A percentile compares a stretch with the other conserved stretches of the same genome.
phyloP scores from a whole-genome alignment of 495 filamentous ascomycete genomes.

The Penicillium subrubescens region DNA sequence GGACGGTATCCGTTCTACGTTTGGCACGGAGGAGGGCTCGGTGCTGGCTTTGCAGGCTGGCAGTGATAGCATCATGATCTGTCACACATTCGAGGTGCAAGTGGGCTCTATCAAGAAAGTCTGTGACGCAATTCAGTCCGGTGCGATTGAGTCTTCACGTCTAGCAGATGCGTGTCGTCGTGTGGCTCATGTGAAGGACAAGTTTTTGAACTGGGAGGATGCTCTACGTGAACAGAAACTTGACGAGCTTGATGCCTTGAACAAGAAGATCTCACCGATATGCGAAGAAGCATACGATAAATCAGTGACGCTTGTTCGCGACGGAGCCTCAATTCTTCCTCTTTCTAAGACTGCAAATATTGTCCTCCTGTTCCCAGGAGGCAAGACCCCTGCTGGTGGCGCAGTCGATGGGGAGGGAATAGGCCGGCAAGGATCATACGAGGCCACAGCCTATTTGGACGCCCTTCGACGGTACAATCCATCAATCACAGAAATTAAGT shows the following conservation, averaged over 20 bases:
- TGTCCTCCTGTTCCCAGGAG: slow-evolving; percentile 49
- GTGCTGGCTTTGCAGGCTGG: slow-evolving; percentile 50
- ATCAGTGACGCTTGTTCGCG: slow-evolving; percentile 48
- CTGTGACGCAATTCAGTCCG: slow-evolving; percentile 41
- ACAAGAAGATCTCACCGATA: slow-evolving; percentile 19
- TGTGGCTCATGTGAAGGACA: slow-evolving; percentile 40
- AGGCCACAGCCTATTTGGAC: slow-evolving; percentile 38
- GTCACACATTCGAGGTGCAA: slow-evolving; percentile 51
- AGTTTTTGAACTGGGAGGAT: slow-evolving; percentile 35
- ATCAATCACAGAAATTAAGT: slow-evolving; percentile 37
- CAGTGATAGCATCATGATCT: slow-evolving; percentile 54
- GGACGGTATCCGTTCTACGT: slow-evolving; percentile 50
- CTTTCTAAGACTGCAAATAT: slow-evolving; percentile 35
- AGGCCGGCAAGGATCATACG: slow-evolving; percentile 36
- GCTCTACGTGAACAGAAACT: slow-evolving; percentile 22
- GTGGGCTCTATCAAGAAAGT: slow-evolving; percentile 45
- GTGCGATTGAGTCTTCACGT: slow-evolving; percentile 30
- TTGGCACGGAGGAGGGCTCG: slow-evolving; percentile 49
- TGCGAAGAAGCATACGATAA: slow-evolving; percentile 42
- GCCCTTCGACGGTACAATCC: slow-evolving; percentile 28
- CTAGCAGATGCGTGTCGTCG: slow-evolving; percentile 41
- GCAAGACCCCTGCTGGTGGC: slow-evolving; percentile 40
- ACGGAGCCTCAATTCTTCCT: slow-evolving; percentile 33
- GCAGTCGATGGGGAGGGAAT: slow-evolving; percentile 50
- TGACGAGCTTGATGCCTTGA: slow-evolving; percentile 25